Conservation (phyloP, 2,329 filamentous ascomycete species). For the Alternaria burnsii region DNA sequence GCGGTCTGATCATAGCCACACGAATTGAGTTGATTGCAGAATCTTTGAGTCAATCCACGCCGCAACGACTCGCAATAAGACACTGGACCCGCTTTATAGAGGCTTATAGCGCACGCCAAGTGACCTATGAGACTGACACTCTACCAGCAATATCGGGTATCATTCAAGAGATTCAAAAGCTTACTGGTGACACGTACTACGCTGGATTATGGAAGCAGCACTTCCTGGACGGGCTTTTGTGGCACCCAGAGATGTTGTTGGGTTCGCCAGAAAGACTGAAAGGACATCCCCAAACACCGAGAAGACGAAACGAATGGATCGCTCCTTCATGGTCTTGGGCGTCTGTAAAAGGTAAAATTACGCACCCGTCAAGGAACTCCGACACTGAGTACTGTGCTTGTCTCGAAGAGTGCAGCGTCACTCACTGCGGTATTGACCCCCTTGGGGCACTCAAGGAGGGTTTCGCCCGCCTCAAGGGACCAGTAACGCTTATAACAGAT, state of each 20-base stretch:
- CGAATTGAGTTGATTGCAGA: neutral
- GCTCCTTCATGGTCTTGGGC: too few species aligned
- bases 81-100: neutral
- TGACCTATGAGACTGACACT: neutral
- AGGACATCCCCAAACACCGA: neutral
- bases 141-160: neutral
- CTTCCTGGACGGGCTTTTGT: neutral
- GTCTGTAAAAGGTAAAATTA: too few species aligned
- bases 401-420: too few species aligned
- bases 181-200: neutral
- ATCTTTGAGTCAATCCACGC: neutral
- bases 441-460: too few species aligned
- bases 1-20: neutral
- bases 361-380: accelerated
- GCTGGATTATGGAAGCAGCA: neutral
- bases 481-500: too few species aligned
- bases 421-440: too few species aligned
- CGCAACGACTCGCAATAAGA: neutral
- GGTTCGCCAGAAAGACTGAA: neutral
- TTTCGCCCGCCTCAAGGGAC: too few species aligned
- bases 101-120: neutral
- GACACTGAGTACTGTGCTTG: too few species aligned
- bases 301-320: neutral
- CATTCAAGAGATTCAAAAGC: neutral
- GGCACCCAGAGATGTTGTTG: neutral